These are phyloP conservation scores for Emericellopsis terricola DNA, from an alignment of 495 filamentous ascomycete genomes.

Conservation along the genomic window DNA sequence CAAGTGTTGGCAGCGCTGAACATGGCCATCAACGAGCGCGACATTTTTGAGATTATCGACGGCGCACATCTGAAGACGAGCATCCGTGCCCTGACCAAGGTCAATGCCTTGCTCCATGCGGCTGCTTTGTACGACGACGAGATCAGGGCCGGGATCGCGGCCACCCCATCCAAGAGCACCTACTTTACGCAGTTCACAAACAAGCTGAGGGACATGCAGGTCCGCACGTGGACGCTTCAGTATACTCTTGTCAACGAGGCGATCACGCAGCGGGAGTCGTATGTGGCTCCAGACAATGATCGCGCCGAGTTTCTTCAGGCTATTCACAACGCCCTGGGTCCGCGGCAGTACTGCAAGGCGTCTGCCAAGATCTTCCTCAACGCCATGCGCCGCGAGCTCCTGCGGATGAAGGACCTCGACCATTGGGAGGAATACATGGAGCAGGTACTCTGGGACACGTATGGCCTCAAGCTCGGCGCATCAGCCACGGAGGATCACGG, in stretches of 20 bases:
- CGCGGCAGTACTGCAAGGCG: constrained; percentile 71
- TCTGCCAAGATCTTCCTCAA: constrained; percentile 76
- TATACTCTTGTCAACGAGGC: constrained; percentile 47
- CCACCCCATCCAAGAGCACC: constrained; percentile 14
- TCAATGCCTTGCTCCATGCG: constrained; percentile 56
- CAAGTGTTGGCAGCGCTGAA: constrained; percentile 47
- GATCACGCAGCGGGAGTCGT: constrained; percentile 13
- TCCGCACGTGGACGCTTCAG: constrained; percentile 70
- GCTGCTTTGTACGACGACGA: constrained; percentile 71
- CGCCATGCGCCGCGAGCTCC: constrained; percentile 66
- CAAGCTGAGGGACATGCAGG: constrained; percentile 74
- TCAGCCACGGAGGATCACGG: constrained; percentile 55
- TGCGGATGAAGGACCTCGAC: constrained; percentile 41
- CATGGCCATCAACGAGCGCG: constrained; percentile 45
- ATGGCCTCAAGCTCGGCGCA: constrained; percentile 63
- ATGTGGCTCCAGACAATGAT: constrained; percentile 46
- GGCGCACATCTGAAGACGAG: constrained; percentile 55
- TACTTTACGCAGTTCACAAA: constrained; percentile 38
- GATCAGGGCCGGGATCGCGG: constrained; percentile 48
- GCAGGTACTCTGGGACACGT: constrained; percentile 76
- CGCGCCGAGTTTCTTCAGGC: constrained; percentile 54
- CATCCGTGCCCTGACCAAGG: constrained; percentile 43
- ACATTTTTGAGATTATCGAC: constrained; percentile 69
- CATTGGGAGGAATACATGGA: constrained; percentile 63
- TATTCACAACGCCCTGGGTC: constrained; percentile 71